These are phyloP conservation scores for Coemansia sp. DNA, from an alignment of 192 early-diverging fungal genomes.

Conservation along the genomic window DNA sequence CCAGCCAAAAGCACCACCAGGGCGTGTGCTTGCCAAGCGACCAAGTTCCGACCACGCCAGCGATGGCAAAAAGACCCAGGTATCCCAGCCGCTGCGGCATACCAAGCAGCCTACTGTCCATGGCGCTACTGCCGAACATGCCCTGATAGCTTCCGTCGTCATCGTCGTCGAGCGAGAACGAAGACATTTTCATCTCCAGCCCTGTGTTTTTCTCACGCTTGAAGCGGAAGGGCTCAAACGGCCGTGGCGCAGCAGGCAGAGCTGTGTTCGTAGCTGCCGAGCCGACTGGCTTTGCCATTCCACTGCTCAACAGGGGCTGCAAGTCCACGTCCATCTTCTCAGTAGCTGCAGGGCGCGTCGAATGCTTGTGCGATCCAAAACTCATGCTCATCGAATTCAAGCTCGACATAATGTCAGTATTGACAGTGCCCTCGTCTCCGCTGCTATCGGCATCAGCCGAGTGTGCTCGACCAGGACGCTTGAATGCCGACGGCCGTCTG, in stretches of 20 bases:
- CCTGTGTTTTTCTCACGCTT: conserved; percentile 24
- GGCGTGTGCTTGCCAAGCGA: neutral
- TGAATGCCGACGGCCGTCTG: neutral
- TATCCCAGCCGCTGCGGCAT: conserved; percentile 9
- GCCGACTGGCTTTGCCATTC: neutral
- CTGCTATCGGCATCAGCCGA: conserved; percentile 13
- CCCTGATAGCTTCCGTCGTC: conserved; percentile 50
- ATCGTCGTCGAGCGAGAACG: conserved; percentile 37
- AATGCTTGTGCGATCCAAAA: neutral
- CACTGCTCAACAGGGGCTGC: conserved; percentile 17
- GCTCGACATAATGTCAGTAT: conserved; percentile 14
- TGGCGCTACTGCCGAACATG: conserved; percentile 29
- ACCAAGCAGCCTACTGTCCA: conserved; percentile 33
- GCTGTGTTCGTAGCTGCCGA: neutral
- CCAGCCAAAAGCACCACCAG: conserved; percentile 14
- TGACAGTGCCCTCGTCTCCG: conserved; percentile 23
- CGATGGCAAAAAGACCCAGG: neutral
- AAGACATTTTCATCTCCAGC: conserved; percentile 42
- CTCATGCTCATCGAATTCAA: conserved; percentile 18
- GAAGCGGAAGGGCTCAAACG: conserved; percentile 35
- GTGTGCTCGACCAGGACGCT: neutral
- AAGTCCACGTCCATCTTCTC: conserved; percentile 36
- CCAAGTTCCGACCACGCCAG: conserved; percentile 14
- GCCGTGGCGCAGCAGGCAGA: conserved; percentile 13
- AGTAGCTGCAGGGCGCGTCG: neutral